phyloP scores from a whole-genome alignment of 2,329 filamentous ascomycete species.

The Didymella segeticola region DNA sequence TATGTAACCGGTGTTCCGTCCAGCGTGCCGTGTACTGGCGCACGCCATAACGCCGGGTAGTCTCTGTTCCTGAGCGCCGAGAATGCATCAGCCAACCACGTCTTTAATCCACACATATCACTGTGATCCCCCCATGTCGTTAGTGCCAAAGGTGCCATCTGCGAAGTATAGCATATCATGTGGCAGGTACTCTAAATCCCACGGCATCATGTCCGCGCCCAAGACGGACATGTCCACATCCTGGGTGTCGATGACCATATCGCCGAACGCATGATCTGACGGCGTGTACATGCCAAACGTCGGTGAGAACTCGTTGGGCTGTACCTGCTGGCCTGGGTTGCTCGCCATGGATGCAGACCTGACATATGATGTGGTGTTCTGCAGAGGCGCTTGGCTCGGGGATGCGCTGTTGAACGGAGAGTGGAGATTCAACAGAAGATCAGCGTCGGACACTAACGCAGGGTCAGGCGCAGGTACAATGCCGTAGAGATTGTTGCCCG shows the following conservation, averaged over 20 bases:
- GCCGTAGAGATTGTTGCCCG: slow-evolving; percentile 30
- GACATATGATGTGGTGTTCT: slow-evolving; percentile 27
- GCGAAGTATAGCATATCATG: slow-evolving; percentile 64
- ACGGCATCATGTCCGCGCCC: slow-evolving; percentile 74
- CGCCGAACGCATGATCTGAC: slow-evolving; percentile 46
- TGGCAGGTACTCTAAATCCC: slow-evolving; percentile 74
- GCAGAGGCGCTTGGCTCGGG: slow-evolving; percentile 25
- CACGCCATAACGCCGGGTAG: not conserved
- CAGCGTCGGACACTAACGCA: slow-evolving; percentile 53
- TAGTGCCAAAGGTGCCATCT: slow-evolving; percentile 20
- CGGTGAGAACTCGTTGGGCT: slow-evolving; percentile 28
- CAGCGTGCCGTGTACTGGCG: not conserved
- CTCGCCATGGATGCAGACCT: slow-evolving; percentile 25
- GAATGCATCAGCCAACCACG: not conserved
- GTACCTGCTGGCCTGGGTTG: slow-evolving; percentile 14
- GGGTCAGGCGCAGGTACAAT: slow-evolving; percentile 36
- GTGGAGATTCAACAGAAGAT: slow-evolving; percentile 58
- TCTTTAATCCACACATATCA: not conserved
- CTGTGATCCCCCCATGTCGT: slow-evolving; percentile 8
- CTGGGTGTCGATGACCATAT: slow-evolving; percentile 77
- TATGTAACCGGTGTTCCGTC: not conserved
- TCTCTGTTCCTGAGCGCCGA: slow-evolving; percentile 9
- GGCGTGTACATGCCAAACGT: slow-evolving; percentile 34
- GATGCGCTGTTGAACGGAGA: slow-evolving; percentile 51
- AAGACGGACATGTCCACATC: slow-evolving; percentile 77